phyloP scores from a whole-genome alignment of 441 rosid genomes.

The Bruguiera hainesii region DNA sequence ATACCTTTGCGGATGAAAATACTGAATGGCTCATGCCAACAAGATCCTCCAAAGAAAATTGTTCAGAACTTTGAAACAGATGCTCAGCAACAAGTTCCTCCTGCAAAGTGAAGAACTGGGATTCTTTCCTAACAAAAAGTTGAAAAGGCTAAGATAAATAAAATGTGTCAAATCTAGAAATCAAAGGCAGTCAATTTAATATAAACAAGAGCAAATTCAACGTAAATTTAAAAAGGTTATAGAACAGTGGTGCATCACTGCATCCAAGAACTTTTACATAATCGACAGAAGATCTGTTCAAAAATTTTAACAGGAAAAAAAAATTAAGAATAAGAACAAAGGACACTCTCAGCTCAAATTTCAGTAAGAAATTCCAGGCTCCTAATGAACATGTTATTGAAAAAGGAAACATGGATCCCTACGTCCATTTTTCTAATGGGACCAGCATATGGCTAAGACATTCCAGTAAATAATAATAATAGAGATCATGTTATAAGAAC shows the following conservation, averaged over 20 bases:
- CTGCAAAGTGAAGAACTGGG: conserved; percentile 65
- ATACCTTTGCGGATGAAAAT: conserved; percentile 69
- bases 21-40: conserved; percentile 55
- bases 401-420: neutral
- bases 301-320: too few species aligned
- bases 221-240: too few species aligned
- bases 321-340: neutral
- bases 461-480: neutral
- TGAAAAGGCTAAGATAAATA: conserved; percentile 6
- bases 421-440: neutral
- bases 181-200: too few species aligned
- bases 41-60: conserved; percentile 65
- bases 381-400: neutral
- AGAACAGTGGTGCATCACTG: too few species aligned
- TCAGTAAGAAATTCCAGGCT: neutral
- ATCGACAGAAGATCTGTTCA: too few species aligned
- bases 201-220: too few species aligned
- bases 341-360: neutral
- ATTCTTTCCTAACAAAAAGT: conserved; percentile 63
- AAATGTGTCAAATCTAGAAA: neutral
- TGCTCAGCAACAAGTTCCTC: conserved; percentile 89
- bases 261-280: too few species aligned
- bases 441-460: neutral
- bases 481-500: neutral
- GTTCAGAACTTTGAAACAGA: conserved; percentile 71